Evolutionary conservation across 257 asterid species (phyloP), one percentile per base, ranked within the genome.

Genomic region (Parsonsia alboflavescens): DNA sequence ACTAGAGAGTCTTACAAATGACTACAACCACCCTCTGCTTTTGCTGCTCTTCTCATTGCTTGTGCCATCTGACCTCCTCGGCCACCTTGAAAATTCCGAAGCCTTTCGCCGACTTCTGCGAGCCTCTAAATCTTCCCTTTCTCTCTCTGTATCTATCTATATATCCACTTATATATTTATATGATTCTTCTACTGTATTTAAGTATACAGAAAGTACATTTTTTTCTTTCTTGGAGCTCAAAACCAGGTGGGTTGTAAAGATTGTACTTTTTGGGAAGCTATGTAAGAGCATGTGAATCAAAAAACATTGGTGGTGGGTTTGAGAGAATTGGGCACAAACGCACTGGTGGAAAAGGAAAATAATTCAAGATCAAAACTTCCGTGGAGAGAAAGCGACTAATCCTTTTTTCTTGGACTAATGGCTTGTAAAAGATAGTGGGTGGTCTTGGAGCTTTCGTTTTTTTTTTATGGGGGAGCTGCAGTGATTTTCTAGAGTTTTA

Each of bases 211-310:
- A 72, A 84, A 80, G 75, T 79, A 41, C 76, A 71, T 73, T 70
- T 73, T 68, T 77, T 73, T 39, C 26, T 52, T 49, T n/a, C 80
- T 80, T 80, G 90, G 88, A 86, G 84, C 88, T 88, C 78, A 75
- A 80, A 86, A 82, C 82, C 80, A 78, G 76, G 80, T 75, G 78
- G 87, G 85, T 77, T 80, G 80, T 76, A 81, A 85, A 83, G 78
- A 80, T 73, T 77, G 66, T 71, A 76, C 72, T 80, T 78, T 54
- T 63, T 10, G 77, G 79, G 78, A 78, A 74, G 77, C 73, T 68
- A 82, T 66, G 71, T 48, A 58, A 77, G 71, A 77, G 77, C 93
- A 84, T 89, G 82, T 89, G 96, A 87, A 77, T 74, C 79, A 53
- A 79, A 81, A 74, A 84, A 77, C 73, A 75, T 85, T 84, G 85